These are phyloP conservation scores for Usnea hakonensis DNA, from an alignment of 495 filamentous ascomycete species.

Conservation along the genomic window DNA sequence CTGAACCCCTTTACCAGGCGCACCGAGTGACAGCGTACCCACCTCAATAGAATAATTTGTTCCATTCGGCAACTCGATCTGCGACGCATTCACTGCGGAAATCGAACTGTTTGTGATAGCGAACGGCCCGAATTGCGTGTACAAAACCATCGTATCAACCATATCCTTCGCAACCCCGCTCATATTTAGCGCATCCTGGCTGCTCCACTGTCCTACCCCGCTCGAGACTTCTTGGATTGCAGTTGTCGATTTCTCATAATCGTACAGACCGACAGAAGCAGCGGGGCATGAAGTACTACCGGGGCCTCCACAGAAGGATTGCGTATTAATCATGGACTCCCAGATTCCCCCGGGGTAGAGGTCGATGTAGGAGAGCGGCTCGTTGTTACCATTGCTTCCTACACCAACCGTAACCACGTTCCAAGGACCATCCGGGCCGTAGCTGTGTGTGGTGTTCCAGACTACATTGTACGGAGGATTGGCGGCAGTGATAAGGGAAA, in stretches of 20 bases:
- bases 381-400: neutral
- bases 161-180: slow-evolving; percentile 1
- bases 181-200: neutral
- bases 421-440: slow-evolving; percentile 19
- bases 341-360: slow-evolving; percentile 3
- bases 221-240: neutral
- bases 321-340: neutral
- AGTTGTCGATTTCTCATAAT: neutral
- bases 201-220: slow-evolving; percentile 5
- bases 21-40: slow-evolving; percentile 12
- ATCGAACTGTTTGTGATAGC: slow-evolving; percentile 3
- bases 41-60: neutral
- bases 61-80: slow-evolving; percentile 7
- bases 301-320: neutral
- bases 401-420: slow-evolving; percentile 9
- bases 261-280: slow-evolving; percentile 2
- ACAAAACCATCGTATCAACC: slow-evolving; percentile 7
- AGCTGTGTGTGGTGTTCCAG: slow-evolving; percentile 10
- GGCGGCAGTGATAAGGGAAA: neutral
- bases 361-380: neutral
- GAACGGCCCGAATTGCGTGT: slow-evolving; percentile 1
- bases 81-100: neutral
- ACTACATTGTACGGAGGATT: neutral
- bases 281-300: slow-evolving; percentile 1
- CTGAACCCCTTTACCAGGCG: neutral